Conservation (phyloP, 305 asterid species). For the Fraxinus ornus region DNA sequence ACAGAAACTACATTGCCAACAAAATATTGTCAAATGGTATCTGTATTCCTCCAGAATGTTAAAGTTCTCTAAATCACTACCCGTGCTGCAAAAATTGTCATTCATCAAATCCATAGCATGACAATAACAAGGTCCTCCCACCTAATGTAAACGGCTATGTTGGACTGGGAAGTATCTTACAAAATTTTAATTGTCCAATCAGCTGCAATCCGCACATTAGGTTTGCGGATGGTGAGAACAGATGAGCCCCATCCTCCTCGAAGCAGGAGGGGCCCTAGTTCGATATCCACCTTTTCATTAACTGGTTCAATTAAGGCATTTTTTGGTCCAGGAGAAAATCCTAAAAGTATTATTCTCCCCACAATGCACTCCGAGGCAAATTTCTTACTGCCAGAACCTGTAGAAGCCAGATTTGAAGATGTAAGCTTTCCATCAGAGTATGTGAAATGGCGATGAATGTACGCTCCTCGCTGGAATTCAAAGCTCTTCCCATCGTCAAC, state of each 20-base stretch:
- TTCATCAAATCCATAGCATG: background rate
- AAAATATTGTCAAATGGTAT: conserved; percentile 1
- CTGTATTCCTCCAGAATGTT: background rate
- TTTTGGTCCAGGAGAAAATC: conserved; percentile 52
- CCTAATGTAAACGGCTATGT: conserved; percentile 5
- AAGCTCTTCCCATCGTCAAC: conserved; percentile 95
- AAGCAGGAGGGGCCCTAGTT: conserved; percentile 61
- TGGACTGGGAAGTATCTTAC: conserved; percentile 33
- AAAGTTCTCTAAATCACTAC: background rate
- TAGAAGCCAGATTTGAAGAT: conserved; percentile 51
- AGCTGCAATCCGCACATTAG: conserved; percentile 59
- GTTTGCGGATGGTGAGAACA: conserved; percentile 78
- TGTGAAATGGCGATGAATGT: conserved; percentile 72
- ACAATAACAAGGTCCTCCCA: background rate
- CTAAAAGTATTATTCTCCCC: conserved; percentile 77
- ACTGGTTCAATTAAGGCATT: conserved; percentile 62
- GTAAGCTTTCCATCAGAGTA: conserved; percentile 63
- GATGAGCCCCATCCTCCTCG: conserved; percentile 42
- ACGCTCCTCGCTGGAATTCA: conserved; percentile 69
- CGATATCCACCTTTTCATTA: conserved; percentile 54
- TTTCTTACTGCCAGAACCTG: conserved; percentile 31
- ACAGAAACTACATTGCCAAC: background rate
- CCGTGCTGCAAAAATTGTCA: background rate
- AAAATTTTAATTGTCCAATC: conserved; percentile 76
- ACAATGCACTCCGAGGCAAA: conserved; percentile 56